Evolutionary conservation across 148 eudicot species (phyloP).

Genomic region (Rhododendron williamsianum): DNA sequence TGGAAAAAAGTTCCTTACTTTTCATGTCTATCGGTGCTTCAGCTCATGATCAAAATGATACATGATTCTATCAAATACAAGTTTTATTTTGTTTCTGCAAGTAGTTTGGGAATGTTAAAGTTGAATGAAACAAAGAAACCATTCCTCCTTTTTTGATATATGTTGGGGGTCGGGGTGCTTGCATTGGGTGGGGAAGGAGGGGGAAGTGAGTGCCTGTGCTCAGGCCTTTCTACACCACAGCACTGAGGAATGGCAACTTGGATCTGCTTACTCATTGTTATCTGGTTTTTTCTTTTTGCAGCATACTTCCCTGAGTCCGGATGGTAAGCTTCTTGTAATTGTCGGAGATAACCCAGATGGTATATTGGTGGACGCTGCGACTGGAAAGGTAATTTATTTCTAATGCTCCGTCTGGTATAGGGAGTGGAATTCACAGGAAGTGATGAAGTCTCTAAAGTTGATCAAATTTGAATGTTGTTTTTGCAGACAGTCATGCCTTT

Average conservation of each 20-base stretch:
- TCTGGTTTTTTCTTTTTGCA: conserved; percentile 16
- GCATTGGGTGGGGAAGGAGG: background rate
- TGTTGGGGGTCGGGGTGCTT: background rate
- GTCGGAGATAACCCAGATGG: conserved; percentile 73
- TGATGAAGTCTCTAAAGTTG: background rate
- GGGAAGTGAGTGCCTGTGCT: background rate
- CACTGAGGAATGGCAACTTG: background rate
- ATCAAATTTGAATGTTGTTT: background rate
- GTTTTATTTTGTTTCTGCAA: background rate
- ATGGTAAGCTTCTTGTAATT: conserved; percentile 50
- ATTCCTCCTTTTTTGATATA: background rate
- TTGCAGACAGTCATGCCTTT: conserved; percentile 48
- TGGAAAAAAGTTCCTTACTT: background rate
- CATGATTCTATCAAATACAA: conserved; percentile 32
- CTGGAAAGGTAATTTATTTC: conserved; percentile 50
- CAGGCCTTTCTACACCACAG: background rate
- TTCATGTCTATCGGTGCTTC: background rate
- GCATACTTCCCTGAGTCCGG: conserved; percentile 81
- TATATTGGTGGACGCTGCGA: conserved; percentile 55
- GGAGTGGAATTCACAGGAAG: background rate
- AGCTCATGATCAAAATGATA: conserved; percentile 40
- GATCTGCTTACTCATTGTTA: background rate
- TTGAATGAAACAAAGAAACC: background rate
- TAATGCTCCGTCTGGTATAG: background rate
- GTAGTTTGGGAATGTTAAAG: background rate